Percentiles rank a stretch among this genome's conserved stretches.
Evolutionary conservation across 352 stramenopile species (phyloP).

Genomic region (Elongisporangium anandrum): DNA sequence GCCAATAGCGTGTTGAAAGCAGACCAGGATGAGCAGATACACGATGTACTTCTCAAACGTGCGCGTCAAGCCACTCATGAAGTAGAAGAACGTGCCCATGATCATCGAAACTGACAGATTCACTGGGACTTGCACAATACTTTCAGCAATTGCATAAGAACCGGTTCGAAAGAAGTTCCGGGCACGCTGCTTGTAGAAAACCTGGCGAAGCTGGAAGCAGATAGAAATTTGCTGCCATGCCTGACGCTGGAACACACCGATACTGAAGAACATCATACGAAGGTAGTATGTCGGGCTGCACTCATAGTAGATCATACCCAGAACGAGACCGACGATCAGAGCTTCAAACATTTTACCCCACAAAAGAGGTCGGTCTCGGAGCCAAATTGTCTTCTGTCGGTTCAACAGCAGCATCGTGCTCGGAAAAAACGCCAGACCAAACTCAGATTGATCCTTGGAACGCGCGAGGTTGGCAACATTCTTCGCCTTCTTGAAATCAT

Average conservation of each 20-base stretch:
- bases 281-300: conserved; percentile 54
- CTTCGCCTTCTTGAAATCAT: conserved; percentile 57
- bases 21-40: conserved; percentile 69
- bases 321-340: conserved; percentile 66
- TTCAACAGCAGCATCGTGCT: conserved; percentile 51
- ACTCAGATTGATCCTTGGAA: conserved; percentile 48
- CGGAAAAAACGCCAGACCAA: conserved; percentile 34
- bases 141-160: conserved; percentile 73
- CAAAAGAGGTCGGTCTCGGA: conserved; percentile 51
- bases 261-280: conserved; percentile 71
- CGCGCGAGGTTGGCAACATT: conserved; percentile 37
- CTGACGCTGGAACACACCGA: conserved; percentile 64
- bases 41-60: conserved; percentile 70
- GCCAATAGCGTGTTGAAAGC: conserved; percentile 69
- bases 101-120: conserved; percentile 61
- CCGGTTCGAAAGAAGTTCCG: conserved; percentile 87
- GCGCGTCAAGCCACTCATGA: conserved; percentile 76
- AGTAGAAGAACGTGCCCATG: conserved; percentile 83
- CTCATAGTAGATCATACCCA: conserved; percentile 74
- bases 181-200: conserved; percentile 89
- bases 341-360: conserved; percentile 63
- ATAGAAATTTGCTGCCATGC: conserved; percentile 72
- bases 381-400: conserved; percentile 63
- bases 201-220: conserved; percentile 62
- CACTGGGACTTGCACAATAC: conserved; percentile 50